Conservation (phyloP, 352 stramenopile genomes). For the Phytophthora palmivora region DNA sequence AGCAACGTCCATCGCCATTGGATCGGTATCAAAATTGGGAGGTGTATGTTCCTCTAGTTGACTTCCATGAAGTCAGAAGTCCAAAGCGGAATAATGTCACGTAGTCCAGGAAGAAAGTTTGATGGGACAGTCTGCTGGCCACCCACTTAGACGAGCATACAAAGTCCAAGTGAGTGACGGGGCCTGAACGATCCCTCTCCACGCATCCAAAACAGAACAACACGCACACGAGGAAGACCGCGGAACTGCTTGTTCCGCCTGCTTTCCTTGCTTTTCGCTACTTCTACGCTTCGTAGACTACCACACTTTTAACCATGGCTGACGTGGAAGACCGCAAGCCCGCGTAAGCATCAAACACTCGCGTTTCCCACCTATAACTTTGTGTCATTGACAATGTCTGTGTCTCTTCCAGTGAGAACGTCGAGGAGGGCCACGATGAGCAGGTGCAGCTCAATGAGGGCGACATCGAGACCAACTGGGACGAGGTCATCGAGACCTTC, state of each 20-base stretch:
- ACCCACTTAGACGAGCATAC: slow-evolving; percentile 71
- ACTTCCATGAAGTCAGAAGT: slow-evolving; percentile 3
- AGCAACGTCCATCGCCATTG: slow-evolving; percentile 33
- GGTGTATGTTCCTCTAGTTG: slow-evolving; percentile 8
- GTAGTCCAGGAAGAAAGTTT: slow-evolving; percentile 10
- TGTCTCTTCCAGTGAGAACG: slow-evolving; percentile 46
- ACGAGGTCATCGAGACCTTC: slow-evolving; percentile 98
- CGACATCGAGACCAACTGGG: slow-evolving; percentile 99
- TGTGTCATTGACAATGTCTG: slow-evolving; percentile 10
- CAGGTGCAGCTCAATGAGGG: slow-evolving; percentile 87
- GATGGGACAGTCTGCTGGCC: slow-evolving; percentile 42
- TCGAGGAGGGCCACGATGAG: slow-evolving; percentile 71
- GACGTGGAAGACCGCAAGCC: slow-evolving; percentile 82
- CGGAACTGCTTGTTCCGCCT: slow-evolving; percentile 32
- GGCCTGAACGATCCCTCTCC: slow-evolving; percentile 26
- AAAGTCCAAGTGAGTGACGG: slow-evolving; percentile 67
- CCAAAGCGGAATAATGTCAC: neutral
- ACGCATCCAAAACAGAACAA: slow-evolving; percentile 46
- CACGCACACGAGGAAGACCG: slow-evolving; percentile 50
- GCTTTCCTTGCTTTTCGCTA: slow-evolving; percentile 28
- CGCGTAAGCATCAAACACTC: slow-evolving; percentile 35
- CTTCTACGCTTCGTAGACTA: slow-evolving; percentile 37
- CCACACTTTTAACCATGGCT: slow-evolving; percentile 62
- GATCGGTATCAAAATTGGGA: neutral
- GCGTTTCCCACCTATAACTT: neutral